Conservation (phyloP, 2,329 filamentous ascomycete species). For the Trichoderma sp. region DNA sequence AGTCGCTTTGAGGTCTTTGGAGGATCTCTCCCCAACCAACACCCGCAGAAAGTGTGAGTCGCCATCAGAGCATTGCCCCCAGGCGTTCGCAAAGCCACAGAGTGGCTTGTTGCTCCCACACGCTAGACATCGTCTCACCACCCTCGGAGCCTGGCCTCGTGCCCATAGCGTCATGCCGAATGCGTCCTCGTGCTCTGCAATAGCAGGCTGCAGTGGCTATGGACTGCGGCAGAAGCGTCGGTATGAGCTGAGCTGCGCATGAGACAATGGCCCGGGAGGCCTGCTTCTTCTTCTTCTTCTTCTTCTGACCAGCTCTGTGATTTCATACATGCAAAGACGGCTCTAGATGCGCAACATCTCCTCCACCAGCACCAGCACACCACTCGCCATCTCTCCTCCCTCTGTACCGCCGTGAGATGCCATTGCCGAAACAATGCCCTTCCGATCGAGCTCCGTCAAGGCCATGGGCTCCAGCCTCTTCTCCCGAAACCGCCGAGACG, state of each 20-base stretch:
- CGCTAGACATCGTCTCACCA: conserved; percentile 21
- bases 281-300: background rate
- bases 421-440: conserved; percentile 20
- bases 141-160: conserved; percentile 23
- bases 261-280: conserved; percentile 6
- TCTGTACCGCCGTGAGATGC: conserved; percentile 4
- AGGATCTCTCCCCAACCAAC: background rate
- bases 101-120: conserved; percentile 20
- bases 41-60: background rate
- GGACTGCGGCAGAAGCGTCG: background rate
- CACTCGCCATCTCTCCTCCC: background rate
- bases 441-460: conserved; percentile 27
- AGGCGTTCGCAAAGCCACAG: conserved; percentile 1
- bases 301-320: background rate
- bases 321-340: background rate
- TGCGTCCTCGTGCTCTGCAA: conserved; percentile 26
- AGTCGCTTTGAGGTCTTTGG: background rate
- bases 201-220: conserved; percentile 23
- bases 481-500: conserved; percentile 16
- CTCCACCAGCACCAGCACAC: background rate
- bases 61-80: background rate
- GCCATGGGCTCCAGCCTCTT: conserved; percentile 25
- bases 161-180: conserved; percentile 26
- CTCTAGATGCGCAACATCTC: background rate
- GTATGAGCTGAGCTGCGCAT: background rate